These are phyloP conservation scores for Corymbia maculata DNA, from an alignment of 345 rosid genomes.

Conservation along the genomic window DNA sequence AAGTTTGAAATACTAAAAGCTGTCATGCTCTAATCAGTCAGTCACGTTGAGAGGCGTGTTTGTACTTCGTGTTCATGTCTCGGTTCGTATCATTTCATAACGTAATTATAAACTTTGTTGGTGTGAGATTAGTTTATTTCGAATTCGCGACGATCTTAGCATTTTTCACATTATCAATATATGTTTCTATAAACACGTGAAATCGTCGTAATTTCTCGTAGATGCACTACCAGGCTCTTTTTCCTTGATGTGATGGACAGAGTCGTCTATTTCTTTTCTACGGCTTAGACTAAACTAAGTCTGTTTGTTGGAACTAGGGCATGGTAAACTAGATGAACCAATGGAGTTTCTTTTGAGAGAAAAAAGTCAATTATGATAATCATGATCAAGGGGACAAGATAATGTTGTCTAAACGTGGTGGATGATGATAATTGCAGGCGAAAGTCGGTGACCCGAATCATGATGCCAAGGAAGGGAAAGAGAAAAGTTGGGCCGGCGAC, in stretches of 20 bases:
- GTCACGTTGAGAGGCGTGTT: neutral
- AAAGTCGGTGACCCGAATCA: slow-evolving; percentile 5
- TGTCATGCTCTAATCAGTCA: neutral
- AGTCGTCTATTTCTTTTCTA: neutral
- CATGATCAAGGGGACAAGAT: neutral
- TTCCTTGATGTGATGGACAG: neutral
- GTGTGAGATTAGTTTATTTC: neutral
- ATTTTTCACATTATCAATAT: neutral
- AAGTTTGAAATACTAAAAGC: no score
- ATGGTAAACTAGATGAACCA: neutral
- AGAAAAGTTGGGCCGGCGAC: slow-evolving; percentile 17
- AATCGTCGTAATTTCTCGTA: neutral
- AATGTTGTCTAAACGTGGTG: neutral
- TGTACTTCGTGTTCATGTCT: neutral
- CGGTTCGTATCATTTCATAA: neutral
- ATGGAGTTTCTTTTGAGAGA: neutral
- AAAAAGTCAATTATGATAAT: neutral
- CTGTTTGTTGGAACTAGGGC: neutral
- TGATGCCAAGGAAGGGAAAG: slow-evolving; percentile 13
- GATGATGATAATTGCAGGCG: slow-evolving; percentile 13
- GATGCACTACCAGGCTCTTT: neutral
- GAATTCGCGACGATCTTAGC: neutral
- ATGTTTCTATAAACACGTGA: neutral
- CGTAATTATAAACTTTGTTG: neutral
- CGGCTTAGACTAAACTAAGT: neutral